These are phyloP conservation scores for Spirogloea muscicola DNA, from an alignment of 139 green algal genomes.

Conservation along the genomic window DNA sequence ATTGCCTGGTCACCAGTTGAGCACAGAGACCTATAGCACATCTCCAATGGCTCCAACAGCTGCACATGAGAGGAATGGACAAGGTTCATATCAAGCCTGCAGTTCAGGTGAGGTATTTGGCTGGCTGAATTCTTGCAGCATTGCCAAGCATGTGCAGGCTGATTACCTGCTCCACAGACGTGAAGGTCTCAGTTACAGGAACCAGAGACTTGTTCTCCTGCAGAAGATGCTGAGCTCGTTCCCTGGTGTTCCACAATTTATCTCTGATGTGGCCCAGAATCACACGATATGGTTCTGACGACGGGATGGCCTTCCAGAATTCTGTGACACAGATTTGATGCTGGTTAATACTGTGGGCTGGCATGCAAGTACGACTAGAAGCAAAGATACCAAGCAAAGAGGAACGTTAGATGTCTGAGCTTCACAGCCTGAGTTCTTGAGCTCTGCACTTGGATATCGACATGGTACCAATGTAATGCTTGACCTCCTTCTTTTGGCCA, in stretches of 20 bases:
- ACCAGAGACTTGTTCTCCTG: constrained; percentile 3
- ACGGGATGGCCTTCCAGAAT: constrained; percentile 50
- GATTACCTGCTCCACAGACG: constrained; percentile 57
- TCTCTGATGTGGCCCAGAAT: constrained; percentile 80
- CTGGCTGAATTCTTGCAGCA: too few relatives aligned
- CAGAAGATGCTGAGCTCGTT: constrained; percentile 71
- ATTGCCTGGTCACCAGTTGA: constrained; percentile 78
- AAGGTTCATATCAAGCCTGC: too few relatives aligned
- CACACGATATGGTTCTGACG: constrained; percentile 82
- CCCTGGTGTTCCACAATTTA: constrained; percentile 79
- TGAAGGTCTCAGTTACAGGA: constrained; percentile 40
- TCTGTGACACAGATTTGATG: too few relatives aligned
- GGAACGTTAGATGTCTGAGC: too few relatives aligned
- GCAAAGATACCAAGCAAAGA: too few relatives aligned
- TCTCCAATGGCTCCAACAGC: constrained; percentile 71
- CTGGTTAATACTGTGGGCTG: neutral
- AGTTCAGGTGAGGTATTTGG: too few relatives aligned
- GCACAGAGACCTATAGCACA: constrained; percentile 83
- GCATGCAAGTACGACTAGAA: too few relatives aligned
- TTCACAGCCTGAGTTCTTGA: too few relatives aligned
- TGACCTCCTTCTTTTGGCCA: constrained; percentile 18
- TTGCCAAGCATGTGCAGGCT: constrained; percentile 1
- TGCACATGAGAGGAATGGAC: constrained; percentile 16
- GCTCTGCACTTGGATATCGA: too few relatives aligned
- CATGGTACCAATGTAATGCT: constrained; percentile 43